Conservation (phyloP, 1,284 basidiomycete species). For the Microbotryum intermedium region DNA sequence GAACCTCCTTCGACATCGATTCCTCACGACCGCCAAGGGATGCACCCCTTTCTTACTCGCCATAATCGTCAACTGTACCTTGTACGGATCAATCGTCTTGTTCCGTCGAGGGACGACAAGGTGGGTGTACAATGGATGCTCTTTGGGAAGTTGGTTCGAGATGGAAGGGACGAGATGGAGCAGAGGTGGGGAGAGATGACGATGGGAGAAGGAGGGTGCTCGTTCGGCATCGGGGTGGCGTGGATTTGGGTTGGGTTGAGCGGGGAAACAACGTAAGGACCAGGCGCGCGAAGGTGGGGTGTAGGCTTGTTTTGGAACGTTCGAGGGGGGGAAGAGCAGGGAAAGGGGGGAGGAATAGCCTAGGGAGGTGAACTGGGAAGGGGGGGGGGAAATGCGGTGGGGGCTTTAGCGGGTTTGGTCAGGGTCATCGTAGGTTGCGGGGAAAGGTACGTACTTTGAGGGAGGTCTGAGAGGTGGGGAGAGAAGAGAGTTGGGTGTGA, state of each 20-base stretch:
- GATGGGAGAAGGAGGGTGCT: slow-evolving; percentile 4
- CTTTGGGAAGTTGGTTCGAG: not conserved
- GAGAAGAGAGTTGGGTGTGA: not conserved
- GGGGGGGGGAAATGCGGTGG: not conserved
- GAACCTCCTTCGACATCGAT: slow-evolving; percentile 19
- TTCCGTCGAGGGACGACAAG: not conserved
- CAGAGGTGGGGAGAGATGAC: not conserved
- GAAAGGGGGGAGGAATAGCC: not conserved
- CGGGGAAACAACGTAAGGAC: slow-evolving; percentile 11
- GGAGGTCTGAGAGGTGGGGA: not conserved
- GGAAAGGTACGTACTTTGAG: not conserved
- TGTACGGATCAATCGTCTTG: slow-evolving; percentile 17
- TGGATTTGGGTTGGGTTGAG: not conserved
- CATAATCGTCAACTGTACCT: slow-evolving; percentile 24
- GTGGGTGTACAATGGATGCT: not conserved
- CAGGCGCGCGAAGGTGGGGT: not conserved
- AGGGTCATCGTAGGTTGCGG: too few relatives aligned
- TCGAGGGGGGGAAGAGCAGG: slow-evolving; percentile 2
- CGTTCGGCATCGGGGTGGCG: too few relatives aligned
- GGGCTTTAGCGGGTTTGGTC: too few relatives aligned
- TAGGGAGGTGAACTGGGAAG: slow-evolving; percentile 10
- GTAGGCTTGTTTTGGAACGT: not conserved
- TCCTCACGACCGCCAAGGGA: slow-evolving; percentile 24
- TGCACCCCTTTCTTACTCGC: slow-evolving; percentile 26
- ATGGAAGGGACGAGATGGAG: not conserved